Evolutionary conservation across 495 filamentous ascomycete genomes (phyloP).

Genomic region (Arthonia radiata): DNA sequence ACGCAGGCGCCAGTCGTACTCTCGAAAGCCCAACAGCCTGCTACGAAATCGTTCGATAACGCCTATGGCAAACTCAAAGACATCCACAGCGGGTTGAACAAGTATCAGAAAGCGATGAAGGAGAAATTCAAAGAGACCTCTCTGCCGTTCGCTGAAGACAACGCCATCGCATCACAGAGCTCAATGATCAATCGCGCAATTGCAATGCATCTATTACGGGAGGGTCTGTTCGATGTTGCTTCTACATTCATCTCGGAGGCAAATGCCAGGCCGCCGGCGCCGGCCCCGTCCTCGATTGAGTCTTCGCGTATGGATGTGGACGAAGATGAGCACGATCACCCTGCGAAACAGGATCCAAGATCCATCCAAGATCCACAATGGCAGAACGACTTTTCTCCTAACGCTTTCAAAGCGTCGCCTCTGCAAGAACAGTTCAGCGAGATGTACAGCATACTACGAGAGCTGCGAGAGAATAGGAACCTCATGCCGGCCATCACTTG

Average conservation of each 20-base stretch:
- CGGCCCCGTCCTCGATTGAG: no score
- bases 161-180: constrained; percentile 52
- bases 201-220: constrained; percentile 83
- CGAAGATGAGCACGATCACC: no score
- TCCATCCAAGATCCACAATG: no score
- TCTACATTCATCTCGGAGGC: constrained; percentile 52
- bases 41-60: constrained; percentile 51
- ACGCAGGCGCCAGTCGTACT: constrained; percentile 42
- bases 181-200: constrained; percentile 74
- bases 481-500: constrained; percentile 66
- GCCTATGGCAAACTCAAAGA: constrained; percentile 60
- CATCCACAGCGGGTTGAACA: constrained; percentile 48
- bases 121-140: constrained; percentile 57
- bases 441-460: constrained; percentile 74
- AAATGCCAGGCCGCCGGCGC: constrained; percentile 12
- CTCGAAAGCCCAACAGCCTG: constrained; percentile 59
- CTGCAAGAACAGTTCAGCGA: constrained; percentile 59
- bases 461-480: constrained; percentile 42
- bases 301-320: no score
- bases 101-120: constrained; percentile 60
- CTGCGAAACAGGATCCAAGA: no score
- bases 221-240: constrained; percentile 78
- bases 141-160: constrained; percentile 50
- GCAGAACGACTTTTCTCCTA: constrained; percentile 8
- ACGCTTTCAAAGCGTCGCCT: constrained; percentile 7